Conservation (phyloP, 306 rosid genomes). For the Casuarina cunninghamiana region DNA sequence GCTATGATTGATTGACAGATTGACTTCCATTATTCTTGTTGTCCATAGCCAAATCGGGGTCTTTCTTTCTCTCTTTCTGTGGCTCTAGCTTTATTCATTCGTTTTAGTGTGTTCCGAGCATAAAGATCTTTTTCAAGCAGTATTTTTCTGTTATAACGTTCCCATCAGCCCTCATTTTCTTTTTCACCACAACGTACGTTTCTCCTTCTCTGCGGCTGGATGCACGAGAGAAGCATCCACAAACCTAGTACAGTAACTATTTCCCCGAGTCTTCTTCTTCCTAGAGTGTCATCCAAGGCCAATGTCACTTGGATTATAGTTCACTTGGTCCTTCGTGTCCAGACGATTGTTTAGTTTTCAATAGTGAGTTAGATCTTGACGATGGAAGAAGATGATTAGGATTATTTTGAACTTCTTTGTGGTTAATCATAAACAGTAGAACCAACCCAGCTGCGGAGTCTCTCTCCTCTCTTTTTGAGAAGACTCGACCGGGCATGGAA, state of each 20-base stretch:
- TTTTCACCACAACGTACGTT: not conserved
- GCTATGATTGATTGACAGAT: too few species aligned
- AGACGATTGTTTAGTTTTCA: not conserved
- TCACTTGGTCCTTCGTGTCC: not conserved
- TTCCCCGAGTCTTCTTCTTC: not conserved
- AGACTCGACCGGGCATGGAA: not conserved
- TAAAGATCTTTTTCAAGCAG: not conserved
- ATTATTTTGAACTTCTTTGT: not conserved
- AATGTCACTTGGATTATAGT: not conserved
- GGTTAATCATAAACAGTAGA: not conserved
- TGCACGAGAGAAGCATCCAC: not conserved
- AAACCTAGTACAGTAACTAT: not conserved
- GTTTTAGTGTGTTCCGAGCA: not conserved
- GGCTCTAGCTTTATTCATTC: too few species aligned
- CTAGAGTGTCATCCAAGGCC: not conserved
- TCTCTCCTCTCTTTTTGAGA: not conserved
- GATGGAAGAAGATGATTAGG: not conserved
- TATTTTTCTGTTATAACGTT: not conserved
- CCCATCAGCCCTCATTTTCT: not conserved
- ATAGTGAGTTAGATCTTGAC: not conserved
- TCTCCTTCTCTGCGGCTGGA: not conserved
- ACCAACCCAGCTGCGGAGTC: not conserved
- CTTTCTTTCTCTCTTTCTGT: too few species aligned
- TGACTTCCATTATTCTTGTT: too few species aligned
- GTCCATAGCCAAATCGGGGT: not conserved